Evolutionary conservation across 768 basidiomycete species (phyloP), one percentile per base, ranked within the genome.

Genomic region (Filobasidium floriforme): DNA sequence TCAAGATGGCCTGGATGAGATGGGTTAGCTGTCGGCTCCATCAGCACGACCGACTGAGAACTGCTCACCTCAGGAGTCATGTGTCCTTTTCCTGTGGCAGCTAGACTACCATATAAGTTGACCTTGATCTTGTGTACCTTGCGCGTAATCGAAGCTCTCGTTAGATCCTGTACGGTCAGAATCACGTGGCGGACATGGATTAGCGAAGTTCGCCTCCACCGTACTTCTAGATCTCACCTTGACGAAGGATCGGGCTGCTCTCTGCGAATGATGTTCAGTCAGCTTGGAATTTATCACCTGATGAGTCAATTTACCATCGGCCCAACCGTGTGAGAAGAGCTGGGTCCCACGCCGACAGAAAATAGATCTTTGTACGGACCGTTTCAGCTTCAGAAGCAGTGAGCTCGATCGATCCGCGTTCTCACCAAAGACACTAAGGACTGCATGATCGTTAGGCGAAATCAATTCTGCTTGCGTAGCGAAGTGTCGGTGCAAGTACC

Each of bases 51-150:
- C 18, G 12, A n/a, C n/a, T n/a, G 46, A 12, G 12, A 18, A 12
- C 3, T 26, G 24, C 54, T 22, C 19, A 76, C 74, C 63, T 80
- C 71, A 7, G 80, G 80, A 0, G 79, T 80, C 76, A 78, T 76
- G 60, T 80, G 79, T 1, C 77, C 80, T 69, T 80, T 78, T 0
- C 79, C 92, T 72, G 94, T 97, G 7, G 94, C 93, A 2, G 94
- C 92, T 40, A 97, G 82, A 9, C 89, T 91, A 32, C 93, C 93
- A 77, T 94, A 93, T 85, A 97, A 82, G 2, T 87, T 87, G 65
- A 94, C 88, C 77, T 96, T 98, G 61, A 98, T 79, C 9, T 84
- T 87, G 67, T 76, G 59, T 70, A 85, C 88, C 82, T 88, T 86
- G 52, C 88, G 84, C 46, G 94, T 79, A 60, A 94, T 71, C 26